These are phyloP conservation scores for Camelina hispida DNA, from an alignment of 345 rosid species.

Conservation along the genomic window DNA sequence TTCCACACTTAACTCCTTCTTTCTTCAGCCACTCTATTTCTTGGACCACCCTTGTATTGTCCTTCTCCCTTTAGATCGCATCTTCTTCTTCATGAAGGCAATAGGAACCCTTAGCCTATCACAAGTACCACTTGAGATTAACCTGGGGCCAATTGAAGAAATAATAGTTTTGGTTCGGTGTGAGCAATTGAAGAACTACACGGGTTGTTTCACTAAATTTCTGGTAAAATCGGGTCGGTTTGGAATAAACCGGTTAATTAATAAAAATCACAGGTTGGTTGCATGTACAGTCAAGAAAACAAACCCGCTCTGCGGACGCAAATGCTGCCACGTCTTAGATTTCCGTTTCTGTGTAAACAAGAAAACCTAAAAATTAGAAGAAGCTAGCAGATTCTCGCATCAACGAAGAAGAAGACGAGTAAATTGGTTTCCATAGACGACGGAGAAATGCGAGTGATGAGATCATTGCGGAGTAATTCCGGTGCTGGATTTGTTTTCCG, in stretches of 20 bases:
- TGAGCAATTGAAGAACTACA: background rate
- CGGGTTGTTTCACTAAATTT: background rate
- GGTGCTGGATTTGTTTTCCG: conserved; percentile 24
- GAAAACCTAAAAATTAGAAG: conserved; percentile 12
- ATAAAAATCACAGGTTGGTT: conserved; percentile 13
- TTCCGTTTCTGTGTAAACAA: conserved; percentile 23
- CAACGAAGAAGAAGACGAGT: conserved; percentile 37
- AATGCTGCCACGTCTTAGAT: conserved; percentile 44
- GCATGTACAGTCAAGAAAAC: conserved; percentile 38
- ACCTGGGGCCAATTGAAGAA: background rate
- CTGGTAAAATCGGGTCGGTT: conserved; percentile 8
- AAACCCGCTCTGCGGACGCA: conserved; percentile 48
- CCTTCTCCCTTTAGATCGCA: too few relatives aligned
- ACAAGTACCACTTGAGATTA: background rate
- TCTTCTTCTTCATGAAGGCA: too few relatives aligned
- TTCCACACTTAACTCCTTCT: too few relatives aligned
- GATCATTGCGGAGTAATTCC: conserved; percentile 15
- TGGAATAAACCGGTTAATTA: conserved; percentile 4
- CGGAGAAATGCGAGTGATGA: conserved; percentile 46
- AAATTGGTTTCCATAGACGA: conserved; percentile 15
- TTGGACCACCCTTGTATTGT: too few relatives aligned
- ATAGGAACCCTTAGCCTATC: too few relatives aligned
- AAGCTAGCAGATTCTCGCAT: conserved; percentile 30
- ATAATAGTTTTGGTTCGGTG: background rate
- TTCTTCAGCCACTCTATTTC: too few relatives aligned